These are phyloP conservation scores for Chenopodium suecicum DNA, from an alignment of 148 eudicot species.

Conservation along the genomic window DNA sequence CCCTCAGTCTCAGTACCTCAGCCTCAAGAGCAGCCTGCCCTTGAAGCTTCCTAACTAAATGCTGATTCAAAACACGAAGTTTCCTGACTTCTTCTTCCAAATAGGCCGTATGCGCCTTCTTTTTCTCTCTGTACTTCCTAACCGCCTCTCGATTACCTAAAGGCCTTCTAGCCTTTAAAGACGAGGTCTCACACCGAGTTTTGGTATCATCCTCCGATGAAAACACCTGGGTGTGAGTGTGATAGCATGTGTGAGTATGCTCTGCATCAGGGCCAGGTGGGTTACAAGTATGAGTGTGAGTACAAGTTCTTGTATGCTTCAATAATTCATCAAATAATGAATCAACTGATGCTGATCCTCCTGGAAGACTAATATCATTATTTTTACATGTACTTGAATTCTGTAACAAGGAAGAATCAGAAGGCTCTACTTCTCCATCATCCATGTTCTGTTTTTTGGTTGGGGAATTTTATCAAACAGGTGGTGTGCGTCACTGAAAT, in stretches of 20 bases:
- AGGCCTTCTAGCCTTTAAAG: conserved; percentile 32
- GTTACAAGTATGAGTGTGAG: conserved; percentile 66
- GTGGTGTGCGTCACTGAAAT: conserved; percentile 1
- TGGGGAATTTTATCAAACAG: conserved; percentile 22
- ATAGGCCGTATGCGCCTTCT: conserved; percentile 59
- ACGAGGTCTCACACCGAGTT: background rate
- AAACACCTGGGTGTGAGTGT: conserved; percentile 52
- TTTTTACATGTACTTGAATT: conserved; percentile 31
- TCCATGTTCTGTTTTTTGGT: conserved; percentile 34
- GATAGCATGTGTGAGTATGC: conserved; percentile 67
- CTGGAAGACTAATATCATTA: background rate
- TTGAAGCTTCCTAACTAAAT: conserved; percentile 43
- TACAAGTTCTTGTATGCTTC: conserved; percentile 48
- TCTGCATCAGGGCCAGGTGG: conserved; percentile 55
- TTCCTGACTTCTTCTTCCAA: conserved; percentile 67
- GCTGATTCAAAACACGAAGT: conserved; percentile 45
- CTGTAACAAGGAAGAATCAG: conserved; percentile 30
- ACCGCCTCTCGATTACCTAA: conserved; percentile 70
- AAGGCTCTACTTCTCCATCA: conserved; percentile 50
- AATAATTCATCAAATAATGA: conserved; percentile 47
- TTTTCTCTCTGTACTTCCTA: conserved; percentile 69
- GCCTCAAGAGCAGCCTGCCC: conserved; percentile 46
- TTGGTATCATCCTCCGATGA: conserved; percentile 35
- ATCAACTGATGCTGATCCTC: conserved; percentile 33
- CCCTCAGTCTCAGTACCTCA: conserved; percentile 48